Conservation (phyloP, 768 basidiomycete species). For the Kondoa subrosea region DNA sequence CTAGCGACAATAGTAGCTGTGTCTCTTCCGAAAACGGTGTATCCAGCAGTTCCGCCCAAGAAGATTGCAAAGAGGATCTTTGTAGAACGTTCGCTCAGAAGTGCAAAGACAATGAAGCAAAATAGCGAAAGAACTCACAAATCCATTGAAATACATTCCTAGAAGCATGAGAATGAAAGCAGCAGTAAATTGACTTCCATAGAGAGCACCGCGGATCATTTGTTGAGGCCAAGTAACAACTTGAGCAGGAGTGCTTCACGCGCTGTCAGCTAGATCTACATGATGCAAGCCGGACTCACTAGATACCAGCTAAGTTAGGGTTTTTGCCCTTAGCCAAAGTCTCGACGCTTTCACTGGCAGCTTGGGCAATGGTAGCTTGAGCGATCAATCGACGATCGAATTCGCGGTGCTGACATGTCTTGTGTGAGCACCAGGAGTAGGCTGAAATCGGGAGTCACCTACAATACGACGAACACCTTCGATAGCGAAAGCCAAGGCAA, state of each 20-base stretch:
- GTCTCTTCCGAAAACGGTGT: constrained; percentile 12
- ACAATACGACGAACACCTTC: constrained; percentile 28
- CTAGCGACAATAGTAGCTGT: constrained; percentile 3
- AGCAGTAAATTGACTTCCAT: constrained; percentile 30
- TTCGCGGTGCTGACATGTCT: background rate
- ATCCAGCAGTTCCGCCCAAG: constrained; percentile 8
- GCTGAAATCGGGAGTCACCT: constrained; percentile 31
- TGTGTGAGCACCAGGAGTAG: constrained; percentile 22
- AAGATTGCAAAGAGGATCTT: constrained; percentile 31
- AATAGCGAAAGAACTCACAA: background rate
- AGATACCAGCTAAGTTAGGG: background rate
- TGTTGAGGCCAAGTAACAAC: constrained; percentile 28
- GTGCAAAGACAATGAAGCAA: constrained; percentile 6
- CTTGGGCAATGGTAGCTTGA: constrained; percentile 11
- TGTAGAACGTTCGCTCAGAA: background rate
- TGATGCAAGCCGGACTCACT: background rate
- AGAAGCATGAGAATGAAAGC: constrained; percentile 27
- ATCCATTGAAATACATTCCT: background rate
- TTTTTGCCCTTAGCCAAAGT: no score
- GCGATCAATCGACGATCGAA: background rate
- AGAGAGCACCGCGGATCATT: constrained; percentile 26
- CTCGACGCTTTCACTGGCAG: background rate
- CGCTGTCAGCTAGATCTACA: background rate
- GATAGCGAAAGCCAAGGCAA: constrained; percentile 31
- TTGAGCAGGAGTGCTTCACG: background rate